Conservation (phyloP, 2,329 filamentous ascomycete species). For the Didymella pinodella region DNA sequence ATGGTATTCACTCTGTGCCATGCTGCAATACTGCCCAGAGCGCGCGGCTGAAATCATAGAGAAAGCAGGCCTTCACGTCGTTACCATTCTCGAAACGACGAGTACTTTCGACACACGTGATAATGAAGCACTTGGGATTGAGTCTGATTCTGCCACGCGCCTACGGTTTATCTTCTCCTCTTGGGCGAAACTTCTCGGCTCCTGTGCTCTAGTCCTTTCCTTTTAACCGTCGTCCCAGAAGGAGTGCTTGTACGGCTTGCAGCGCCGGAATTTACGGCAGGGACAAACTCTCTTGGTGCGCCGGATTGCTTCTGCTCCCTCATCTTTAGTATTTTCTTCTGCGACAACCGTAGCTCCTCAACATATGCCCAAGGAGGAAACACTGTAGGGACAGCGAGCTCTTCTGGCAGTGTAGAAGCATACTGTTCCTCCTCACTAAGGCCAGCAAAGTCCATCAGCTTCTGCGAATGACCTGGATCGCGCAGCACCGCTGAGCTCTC, state of each 20-base stretch:
- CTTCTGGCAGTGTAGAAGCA: slow-evolving; percentile 61
- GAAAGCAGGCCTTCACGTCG: background rate
- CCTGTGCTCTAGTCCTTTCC: slow-evolving; percentile 45
- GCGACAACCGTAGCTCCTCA: slow-evolving; percentile 53
- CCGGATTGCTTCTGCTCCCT: slow-evolving; percentile 44
- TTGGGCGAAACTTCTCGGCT: slow-evolving; percentile 44
- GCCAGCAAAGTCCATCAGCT: slow-evolving; percentile 74
- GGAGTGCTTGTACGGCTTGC: slow-evolving; percentile 37
- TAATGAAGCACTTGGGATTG: background rate
- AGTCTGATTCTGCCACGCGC: background rate
- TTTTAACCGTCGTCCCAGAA: slow-evolving; percentile 34
- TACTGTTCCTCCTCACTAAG: slow-evolving; percentile 68
- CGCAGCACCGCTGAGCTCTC: slow-evolving; percentile 71
- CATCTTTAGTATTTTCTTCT: slow-evolving; percentile 48
- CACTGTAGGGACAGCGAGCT: slow-evolving; percentile 49
- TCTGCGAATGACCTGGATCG: slow-evolving; percentile 76
- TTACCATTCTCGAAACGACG: background rate
- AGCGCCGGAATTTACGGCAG: slow-evolving; percentile 36
- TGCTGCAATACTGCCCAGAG: background rate
- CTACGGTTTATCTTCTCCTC: slow-evolving; percentile 32
- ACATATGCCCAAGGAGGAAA: slow-evolving; percentile 56
- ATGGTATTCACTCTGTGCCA: background rate
- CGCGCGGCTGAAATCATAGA: too few species aligned
- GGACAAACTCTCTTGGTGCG: slow-evolving; percentile 46
- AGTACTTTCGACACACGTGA: background rate